Evolutionary conservation across 2,329 filamentous ascomycete genomes (phyloP), one percentile per base, ranked within the genome.

Genomic region (Hymenoscyphus infarciens): DNA sequence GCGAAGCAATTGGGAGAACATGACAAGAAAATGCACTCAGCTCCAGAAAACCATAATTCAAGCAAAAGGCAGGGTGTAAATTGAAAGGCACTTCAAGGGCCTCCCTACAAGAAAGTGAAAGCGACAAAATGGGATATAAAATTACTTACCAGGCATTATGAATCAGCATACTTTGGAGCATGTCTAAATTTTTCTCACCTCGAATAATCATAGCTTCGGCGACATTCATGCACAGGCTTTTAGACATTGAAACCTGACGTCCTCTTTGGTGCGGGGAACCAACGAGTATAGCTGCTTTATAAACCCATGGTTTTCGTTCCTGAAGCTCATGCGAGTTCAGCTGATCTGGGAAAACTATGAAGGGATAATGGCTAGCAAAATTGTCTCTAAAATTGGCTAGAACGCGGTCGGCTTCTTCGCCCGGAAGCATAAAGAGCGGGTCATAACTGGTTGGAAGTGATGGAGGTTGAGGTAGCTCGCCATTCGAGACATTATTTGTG

Each of bases 151-250:
- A 71, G 25, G 63, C 59, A 54, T 69, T 69, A 52, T 64, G 67
- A 11, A 70, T 54, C 11, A 70, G 56, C n/a, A 70, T 27, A 22
- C 64, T 57, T 57, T 70, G 66, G 29, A 70, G 63, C 64, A 70
- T 68, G 57, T 71, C 70, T 16, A 71, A 38, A 38, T 63, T 69
- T 38, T 60, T 68, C 25, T 70, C 67, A 8, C 66, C 67, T 22
- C 63, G 49, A 1, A 69, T 5, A 8, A 70, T 52, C 59, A 68
- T 62, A 19, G 66, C 63, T n/a, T 58, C 56, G 19, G 65, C 57
- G 16, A 70, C 56, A 19, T 68, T 66, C n/a, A 63, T 56, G 3
- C 63, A 42, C 19, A 69, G 42, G 15, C 66, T 63, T 39, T 66
- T 66, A 10, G 63, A 62, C 49, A 65, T 63, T 16, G 63, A 62